phyloP scores from a whole-genome alignment of 139 green algal genomes.

The Chlamydomonas schloesseri region DNA sequence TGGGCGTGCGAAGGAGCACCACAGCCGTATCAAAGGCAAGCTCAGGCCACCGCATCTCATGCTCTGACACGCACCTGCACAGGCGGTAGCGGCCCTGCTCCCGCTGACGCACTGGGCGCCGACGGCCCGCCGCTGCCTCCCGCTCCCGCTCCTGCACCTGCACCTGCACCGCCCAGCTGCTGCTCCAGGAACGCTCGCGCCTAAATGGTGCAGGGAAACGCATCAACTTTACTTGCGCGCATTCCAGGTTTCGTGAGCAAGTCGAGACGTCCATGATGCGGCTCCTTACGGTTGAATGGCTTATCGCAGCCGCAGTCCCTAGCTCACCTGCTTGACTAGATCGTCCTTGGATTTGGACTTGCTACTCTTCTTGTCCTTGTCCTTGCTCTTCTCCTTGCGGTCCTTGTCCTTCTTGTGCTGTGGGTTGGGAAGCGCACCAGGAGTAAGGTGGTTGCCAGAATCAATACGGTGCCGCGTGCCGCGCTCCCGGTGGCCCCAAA shows the following conservation, averaged over 20 bases:
- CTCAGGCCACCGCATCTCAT: no score
- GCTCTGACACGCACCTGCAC: conserved; percentile 37
- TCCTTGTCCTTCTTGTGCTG: conserved; percentile 28
- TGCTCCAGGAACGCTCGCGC: conserved; percentile 41
- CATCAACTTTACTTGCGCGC: no score
- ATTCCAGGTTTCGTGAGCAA: no score
- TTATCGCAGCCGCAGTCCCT: no score
- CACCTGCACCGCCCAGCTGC: not conserved
- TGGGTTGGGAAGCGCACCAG: no score
- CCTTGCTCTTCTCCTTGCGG: not conserved
- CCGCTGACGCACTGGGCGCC: not conserved
- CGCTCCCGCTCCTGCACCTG: not conserved
- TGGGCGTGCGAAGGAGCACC: no score
- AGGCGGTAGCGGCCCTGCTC: conserved; percentile 2
- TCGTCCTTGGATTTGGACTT: conserved; percentile 15
- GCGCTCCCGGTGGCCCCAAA: no score
- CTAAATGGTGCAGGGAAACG: not conserved
- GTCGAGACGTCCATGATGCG: no score
- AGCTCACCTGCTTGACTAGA: not conserved
- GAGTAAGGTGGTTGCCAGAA: no score
- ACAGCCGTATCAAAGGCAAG: no score
- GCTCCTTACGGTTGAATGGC: no score
- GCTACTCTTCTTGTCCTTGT: conserved; percentile 41
- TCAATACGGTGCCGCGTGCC: no score
- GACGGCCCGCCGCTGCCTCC: not conserved